Evolutionary conservation across 164 flowering plant species (phyloP), one percentile per base, ranked within the genome.

Genomic region (Platanus orientalis): DNA sequence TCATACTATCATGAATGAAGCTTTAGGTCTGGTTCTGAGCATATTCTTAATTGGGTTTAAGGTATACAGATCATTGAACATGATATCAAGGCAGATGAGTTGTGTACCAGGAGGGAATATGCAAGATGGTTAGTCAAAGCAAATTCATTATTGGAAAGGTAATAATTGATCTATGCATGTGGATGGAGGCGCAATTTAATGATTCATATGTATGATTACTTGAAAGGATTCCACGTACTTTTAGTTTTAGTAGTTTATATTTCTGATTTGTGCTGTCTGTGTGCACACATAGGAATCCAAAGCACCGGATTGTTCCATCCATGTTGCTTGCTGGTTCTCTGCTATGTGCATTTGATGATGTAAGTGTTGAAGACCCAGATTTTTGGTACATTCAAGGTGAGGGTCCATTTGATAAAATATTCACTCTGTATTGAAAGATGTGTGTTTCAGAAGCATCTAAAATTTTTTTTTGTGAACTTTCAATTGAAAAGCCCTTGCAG

Each of bases 81-180:
- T 56, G 78, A 81, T 71, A 80, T 76, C 42, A 73, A 61, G 64
- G 83, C 81, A 19, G 75, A 80, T 71, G 88, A 79, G 42, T 79
- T 94, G 71, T 90, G 98, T 72, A 86, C 90, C 11, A 80, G 88
- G 68, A 79, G 95, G 72, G 95, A 90, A 69, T 94, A 87, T 80
- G 95, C 92, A 13, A 81, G 97, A 72, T 90, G 97, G 98, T 71
- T 94, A 34, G 78, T 87, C 54, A 79, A 73, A 69, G 69, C 75
- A 39, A 84, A 81, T 71, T 80, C 76, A 4, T 64, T 69, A 12
- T 71, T 94, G 63, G 97, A 89, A 79, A 89, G 97, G 98, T 94
- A 80, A n/a, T n/a, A n/a, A 48, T n/a, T 52, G 26, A 54, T 48
- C 24, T 34, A 44, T 58, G 28, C n/a, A 23, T 53, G 39, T 63